Evolutionary conservation across 805 yeast genomes (phyloP).

Genomic region (Wickerhamiella lipophila): DNA sequence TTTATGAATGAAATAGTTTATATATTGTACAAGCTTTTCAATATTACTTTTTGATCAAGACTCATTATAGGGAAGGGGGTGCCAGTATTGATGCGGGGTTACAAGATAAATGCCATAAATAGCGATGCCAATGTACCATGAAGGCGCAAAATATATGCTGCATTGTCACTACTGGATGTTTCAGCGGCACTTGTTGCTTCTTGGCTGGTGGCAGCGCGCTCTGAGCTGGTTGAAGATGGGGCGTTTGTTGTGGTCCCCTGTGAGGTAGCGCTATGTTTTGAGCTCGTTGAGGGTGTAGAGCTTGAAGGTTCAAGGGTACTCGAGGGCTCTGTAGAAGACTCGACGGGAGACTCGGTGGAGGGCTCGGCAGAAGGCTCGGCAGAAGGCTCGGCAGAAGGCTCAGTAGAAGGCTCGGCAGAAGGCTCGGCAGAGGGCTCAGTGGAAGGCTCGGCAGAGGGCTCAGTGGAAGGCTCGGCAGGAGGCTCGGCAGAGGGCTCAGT

Average conservation of each 20-base stretch:
- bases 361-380: background rate
- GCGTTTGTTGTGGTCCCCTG: background rate
- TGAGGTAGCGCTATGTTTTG: background rate
- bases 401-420: background rate
- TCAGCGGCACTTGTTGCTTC: background rate
- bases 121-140: background rate
- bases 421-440: background rate
- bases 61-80: too few species aligned
- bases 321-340: background rate
- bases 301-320: background rate
- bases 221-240: background rate
- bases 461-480: background rate
- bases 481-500: background rate
- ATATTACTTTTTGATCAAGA: too few species aligned
- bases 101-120: background rate
- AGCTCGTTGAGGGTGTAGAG: background rate
- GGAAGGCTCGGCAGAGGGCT: too few species aligned
- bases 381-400: background rate
- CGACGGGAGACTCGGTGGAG: background rate
- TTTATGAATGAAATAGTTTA: too few species aligned
- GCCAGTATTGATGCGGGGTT: too few species aligned
- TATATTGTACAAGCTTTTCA: too few species aligned
- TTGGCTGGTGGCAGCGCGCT: background rate
- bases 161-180: background rate
- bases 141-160: background rate